Conservation (phyloP, 2,329 filamentous ascomycete genomes). For the Emmonsia crescens region DNA sequence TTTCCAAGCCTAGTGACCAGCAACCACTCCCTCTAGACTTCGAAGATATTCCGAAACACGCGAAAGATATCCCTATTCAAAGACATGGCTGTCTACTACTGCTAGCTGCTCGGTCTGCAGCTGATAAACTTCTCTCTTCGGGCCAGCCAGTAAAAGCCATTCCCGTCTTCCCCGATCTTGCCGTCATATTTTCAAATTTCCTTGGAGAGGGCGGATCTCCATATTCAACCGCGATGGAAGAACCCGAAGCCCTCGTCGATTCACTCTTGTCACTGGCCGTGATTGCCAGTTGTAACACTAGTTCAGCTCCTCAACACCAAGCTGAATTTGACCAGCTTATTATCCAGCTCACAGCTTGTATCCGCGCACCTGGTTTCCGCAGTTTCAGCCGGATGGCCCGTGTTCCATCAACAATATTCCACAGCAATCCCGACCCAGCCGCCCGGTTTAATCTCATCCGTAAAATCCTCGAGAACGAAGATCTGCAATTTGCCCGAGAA, state of each 20-base stretch:
- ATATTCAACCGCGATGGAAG: conserved; percentile 18
- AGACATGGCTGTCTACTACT: conserved; percentile 45
- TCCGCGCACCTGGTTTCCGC: conserved; percentile 20
- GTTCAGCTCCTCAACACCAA: conserved; percentile 37
- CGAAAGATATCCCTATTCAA: conserved; percentile 46
- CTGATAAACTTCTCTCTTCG: conserved; percentile 39
- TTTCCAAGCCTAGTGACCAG: conserved; percentile 30
- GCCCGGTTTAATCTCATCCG: conserved; percentile 45
- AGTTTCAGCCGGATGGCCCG: conserved; percentile 28
- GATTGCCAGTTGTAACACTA: conserved; percentile 37
- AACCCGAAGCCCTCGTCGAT: conserved; percentile 42
- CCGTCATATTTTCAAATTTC: conserved; percentile 42
- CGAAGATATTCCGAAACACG: conserved; percentile 43
- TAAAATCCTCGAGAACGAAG: conserved; percentile 44
- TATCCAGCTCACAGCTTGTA: conserved; percentile 34
- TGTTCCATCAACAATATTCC: conserved; percentile 31
- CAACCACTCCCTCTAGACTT: conserved; percentile 38
- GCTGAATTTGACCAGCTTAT: conserved; percentile 44
- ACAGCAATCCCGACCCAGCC: conserved; percentile 43
- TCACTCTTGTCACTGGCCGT: conserved; percentile 43
- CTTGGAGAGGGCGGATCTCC: conserved; percentile 33
- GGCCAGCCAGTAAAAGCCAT: conserved; percentile 29
- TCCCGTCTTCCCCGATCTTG: conserved; percentile 44
- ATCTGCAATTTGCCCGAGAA: conserved; percentile 45
- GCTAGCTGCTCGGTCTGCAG: conserved; percentile 42